Conservation (phyloP, 1,139 yeast genomes). For the Protomyces macrosporus region DNA sequence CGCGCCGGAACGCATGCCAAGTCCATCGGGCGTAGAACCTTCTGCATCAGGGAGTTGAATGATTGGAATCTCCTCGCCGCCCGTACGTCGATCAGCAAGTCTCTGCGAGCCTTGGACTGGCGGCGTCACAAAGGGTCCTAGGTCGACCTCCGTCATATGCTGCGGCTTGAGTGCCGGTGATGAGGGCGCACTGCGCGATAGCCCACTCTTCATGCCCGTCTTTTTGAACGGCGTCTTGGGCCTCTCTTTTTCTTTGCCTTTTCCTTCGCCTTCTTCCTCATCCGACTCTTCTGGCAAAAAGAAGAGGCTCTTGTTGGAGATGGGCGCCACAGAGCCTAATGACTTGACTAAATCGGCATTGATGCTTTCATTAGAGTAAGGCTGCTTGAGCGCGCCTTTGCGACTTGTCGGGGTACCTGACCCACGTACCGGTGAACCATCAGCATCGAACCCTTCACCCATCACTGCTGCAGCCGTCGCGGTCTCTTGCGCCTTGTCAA, state of each 20-base stretch:
- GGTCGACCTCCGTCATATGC: background rate
- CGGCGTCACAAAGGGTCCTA: background rate
- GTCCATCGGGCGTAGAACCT: background rate
- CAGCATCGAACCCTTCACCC: background rate
- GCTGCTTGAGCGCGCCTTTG: background rate
- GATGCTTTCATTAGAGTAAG: background rate
- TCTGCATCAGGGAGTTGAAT: slow-evolving; percentile 3
- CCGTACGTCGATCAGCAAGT: slow-evolving; percentile 7
- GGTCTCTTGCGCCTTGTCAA: background rate
- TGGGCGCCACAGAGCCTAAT: background rate
- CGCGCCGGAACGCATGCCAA: background rate
- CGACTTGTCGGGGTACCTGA: background rate
- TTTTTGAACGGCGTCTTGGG: slow-evolving; percentile 17
- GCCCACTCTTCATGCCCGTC: slow-evolving; percentile 8
- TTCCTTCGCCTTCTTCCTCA: background rate
- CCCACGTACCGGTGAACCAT: background rate
- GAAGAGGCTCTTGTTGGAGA: slow-evolving; percentile 1
- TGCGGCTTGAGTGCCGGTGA: slow-evolving; percentile 1
- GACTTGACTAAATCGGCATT: background rate
- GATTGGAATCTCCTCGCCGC: slow-evolving; percentile 1
- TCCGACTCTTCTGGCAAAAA: slow-evolving; percentile 13
- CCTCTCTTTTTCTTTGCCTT: background rate
- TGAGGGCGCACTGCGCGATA: background rate
- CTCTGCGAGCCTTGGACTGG: background rate
- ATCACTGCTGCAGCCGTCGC: background rate